Base-by-base conservation (phyloP, 768 basidiomycete species). In the Tulasnella sp. region DNA sequence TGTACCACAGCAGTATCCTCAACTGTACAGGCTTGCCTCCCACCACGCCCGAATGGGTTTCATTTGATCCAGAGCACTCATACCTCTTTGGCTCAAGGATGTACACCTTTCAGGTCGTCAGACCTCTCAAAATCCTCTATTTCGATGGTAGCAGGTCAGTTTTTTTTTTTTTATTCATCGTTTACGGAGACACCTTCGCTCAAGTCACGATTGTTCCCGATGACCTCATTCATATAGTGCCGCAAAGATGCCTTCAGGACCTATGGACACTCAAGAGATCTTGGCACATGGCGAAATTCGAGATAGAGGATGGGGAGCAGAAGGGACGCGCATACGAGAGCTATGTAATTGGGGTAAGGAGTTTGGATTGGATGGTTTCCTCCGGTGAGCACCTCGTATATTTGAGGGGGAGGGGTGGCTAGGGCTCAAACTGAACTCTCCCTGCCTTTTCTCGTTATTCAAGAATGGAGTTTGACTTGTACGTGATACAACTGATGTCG, bases 21-120 rank as follows among this genome's bases (percentile, higher is more conserved):
- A 19, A 41, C 46, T 48, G 45, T 48, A 48, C 45, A 48, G n/a
- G n/a, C 5, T 5, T 24, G 7, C 42, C 46, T 42, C 46, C 38
- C n/a, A 19, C 34, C 9, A 19, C 43, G 9, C 60, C 52, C 22
- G 60, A 60, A 42, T 60, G 60, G 52, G 41, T 54, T 21, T 60
- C 53, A 10, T 53, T 54, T 41, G 42, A 60, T 42, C 43, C 52
- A 10, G 60, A 60, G 30, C 52, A 60, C 52, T 60, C 60, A 2
- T 53, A 46, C 43, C 30, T 60, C 27, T 54, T 49, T 31, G 45
- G 45, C 24, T n/a, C 51, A 21, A 27, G 53, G 25, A 27, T 60
- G n/a, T 53, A 46, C 41, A 60, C 53, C 8, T 54, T 43, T 45
- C 51, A 31, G 31, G 54, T 48, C 12, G 51, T 29, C 10, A 44